A percentile compares a stretch with the other conserved stretches of the same genome.
phyloP scores from a whole-genome alignment of 208 protist genomes.

The Wallacemonas sp. region DNA sequence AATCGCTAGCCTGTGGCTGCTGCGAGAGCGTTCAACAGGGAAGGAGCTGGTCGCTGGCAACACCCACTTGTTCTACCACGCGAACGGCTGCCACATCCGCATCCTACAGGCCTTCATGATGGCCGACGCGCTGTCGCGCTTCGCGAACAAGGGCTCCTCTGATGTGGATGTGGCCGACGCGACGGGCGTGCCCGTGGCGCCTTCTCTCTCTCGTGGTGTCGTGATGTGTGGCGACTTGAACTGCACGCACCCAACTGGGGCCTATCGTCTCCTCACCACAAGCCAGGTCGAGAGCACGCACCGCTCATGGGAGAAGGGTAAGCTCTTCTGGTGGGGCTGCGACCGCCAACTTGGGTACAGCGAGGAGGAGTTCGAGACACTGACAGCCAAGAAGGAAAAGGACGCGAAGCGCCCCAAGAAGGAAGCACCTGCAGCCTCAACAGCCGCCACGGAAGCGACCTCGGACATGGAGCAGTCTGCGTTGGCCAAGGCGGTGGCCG shows the following conservation, averaged over 20 bases:
- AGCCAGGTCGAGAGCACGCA: slow-evolving; percentile 63
- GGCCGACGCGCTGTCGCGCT: slow-evolving; percentile 36
- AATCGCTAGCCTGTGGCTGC: slow-evolving; percentile 40
- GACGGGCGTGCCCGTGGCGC: background rate
- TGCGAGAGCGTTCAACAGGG: slow-evolving; percentile 43
- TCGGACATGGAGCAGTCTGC: background rate
- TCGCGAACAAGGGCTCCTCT: background rate
- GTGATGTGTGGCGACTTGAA: slow-evolving; percentile 91
- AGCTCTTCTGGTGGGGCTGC: slow-evolving; percentile 86
- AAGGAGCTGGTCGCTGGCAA: slow-evolving; percentile 79
- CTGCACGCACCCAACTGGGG: slow-evolving; percentile 79
- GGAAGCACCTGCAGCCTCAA: background rate
- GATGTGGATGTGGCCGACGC: background rate
- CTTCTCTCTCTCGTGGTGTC: slow-evolving; percentile 20
- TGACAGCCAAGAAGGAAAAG: slow-evolving; percentile 25
- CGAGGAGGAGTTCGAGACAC: slow-evolving; percentile 36
- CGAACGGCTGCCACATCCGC: slow-evolving; percentile 89
- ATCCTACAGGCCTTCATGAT: slow-evolving; percentile 84
- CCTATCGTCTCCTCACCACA: slow-evolving; percentile 79
- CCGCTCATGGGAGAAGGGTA: slow-evolving; percentile 84
- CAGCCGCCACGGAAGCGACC: background rate
- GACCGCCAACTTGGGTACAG: slow-evolving; percentile 63
- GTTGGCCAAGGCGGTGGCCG: slow-evolving; percentile 5
- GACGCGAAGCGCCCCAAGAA: slow-evolving; percentile 22
- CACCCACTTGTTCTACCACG: slow-evolving; percentile 93